A percentile compares a stretch with the other conserved stretches of the same genome.
Evolutionary conservation across 805 yeast genomes (phyloP).

Genomic region (Wickerhamiella brachini): DNA sequence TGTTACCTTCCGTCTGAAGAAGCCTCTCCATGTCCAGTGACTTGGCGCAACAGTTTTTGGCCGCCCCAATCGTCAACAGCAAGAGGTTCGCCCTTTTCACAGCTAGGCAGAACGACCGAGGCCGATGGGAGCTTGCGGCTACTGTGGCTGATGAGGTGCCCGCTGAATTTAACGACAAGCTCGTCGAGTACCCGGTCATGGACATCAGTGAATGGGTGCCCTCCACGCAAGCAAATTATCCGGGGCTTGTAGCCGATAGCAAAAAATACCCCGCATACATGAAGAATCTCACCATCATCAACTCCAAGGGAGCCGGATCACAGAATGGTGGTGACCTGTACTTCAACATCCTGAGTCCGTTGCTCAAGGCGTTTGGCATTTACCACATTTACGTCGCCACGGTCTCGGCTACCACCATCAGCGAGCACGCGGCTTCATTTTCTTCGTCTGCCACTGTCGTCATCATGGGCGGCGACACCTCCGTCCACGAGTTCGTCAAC

Average conservation of each 20-base stretch:
- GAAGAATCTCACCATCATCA: constrained; percentile 22
- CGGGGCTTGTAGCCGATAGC: neutral
- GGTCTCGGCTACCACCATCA: constrained; percentile 18
- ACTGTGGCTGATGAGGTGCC: neutral
- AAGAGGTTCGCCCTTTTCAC: neutral
- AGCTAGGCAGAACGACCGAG: neutral
- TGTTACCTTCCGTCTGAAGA: neutral
- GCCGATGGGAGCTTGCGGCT: neutral
- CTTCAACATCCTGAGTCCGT: constrained; percentile 22
- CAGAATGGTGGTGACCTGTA: constrained; percentile 18
- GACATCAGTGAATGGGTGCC: neutral
- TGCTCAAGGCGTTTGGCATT: constrained; percentile 23
- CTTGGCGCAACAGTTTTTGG: neutral
- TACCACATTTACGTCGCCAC: constrained; percentile 26
- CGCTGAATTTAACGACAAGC: neutral
- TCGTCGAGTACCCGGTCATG: neutral
- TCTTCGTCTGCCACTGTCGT: constrained; percentile 33
- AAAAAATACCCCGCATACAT: constrained; percentile 15
- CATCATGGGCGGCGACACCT: constrained; percentile 76
- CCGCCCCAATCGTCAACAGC: neutral
- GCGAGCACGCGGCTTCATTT: constrained; percentile 22
- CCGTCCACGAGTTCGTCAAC: constrained; percentile 64
- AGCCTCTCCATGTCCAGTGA: neutral
- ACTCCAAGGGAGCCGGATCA: constrained; percentile 23
- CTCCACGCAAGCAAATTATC: neutral